phyloP scores from a whole-genome alignment of 2,329 filamentous ascomycete genomes.

The Epichloe festucae region DNA sequence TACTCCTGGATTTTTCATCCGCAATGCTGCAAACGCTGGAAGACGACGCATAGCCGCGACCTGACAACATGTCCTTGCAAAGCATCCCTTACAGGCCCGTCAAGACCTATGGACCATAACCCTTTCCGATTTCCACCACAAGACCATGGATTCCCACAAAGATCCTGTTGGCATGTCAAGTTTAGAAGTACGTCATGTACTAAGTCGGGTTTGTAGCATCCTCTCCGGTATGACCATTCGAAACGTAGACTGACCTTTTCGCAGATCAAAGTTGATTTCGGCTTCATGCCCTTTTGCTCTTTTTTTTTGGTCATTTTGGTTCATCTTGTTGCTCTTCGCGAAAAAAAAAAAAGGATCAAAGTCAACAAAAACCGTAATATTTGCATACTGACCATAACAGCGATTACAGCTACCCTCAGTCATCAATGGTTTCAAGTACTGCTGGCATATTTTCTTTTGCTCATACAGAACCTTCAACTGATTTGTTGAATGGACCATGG shows the following conservation, averaged over 20 bases:
- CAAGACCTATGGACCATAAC: neutral
- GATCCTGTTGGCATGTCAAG: neutral
- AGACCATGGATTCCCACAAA: neutral
- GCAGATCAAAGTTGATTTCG: slow-evolving; percentile 46
- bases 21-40: neutral
- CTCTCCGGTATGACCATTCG: slow-evolving; percentile 8
- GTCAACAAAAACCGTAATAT: slow-evolving; percentile 21
- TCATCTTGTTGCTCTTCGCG: neutral
- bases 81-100: neutral
- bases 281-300: slow-evolving; percentile 20
- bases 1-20: neutral
- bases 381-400: slow-evolving; percentile 45
- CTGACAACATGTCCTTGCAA: neutral
- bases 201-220: slow-evolving; percentile 15
- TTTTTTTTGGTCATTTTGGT: slow-evolving; percentile 2
- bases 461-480: slow-evolving; percentile 46
- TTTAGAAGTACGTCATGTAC: slow-evolving; percentile 2
- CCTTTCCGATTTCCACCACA: neutral
- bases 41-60: neutral
- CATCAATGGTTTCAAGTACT: slow-evolving; percentile 35
- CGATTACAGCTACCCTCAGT: slow-evolving; percentile 43
- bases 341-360: neutral
- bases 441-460: slow-evolving; percentile 43
- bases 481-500: slow-evolving; percentile 43
- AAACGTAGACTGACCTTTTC: slow-evolving; percentile 13